Evolutionary conservation across 768 basidiomycete species (phyloP), one percentile per base, ranked within the genome.

Genomic region (Candolleomyces eurysporus): DNA sequence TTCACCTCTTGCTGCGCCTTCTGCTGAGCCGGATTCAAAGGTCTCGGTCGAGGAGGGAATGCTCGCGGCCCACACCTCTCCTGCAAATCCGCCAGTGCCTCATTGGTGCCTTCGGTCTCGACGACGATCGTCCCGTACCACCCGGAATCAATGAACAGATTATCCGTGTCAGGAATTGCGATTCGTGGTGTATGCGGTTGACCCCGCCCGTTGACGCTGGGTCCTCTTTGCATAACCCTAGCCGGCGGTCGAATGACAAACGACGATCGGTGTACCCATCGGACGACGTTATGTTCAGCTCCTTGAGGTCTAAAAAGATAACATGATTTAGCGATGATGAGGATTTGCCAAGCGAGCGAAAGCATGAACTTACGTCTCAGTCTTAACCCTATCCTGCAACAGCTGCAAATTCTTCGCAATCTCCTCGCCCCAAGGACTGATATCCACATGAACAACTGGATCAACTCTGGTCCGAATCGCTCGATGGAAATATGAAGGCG

Each of bases 401-500:
- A 94, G 73, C 70, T 92, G 90, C 42, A 92, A 69, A 63, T 91
- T 90, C 48, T 78, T 67, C 26, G 87, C 86, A 62, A 94, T 85
- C 74, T 94, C 89, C 51, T 85, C 84, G 3, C 85, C 90, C 90
- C 92, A 94, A 2, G 90, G 88, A 30, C 81, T 75, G 32, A 94
- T 73, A 73, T 95, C 90, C 61, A 94, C 72, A 69, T 91, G 87
- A 16, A 82, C 81, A 43, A 94, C 79, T 0, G 84, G 87, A 66
- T 88, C 67, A 16, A 81, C 71, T 16, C 86, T 83, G 0, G 85
- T 87, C 19, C 91, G 84, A 59, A 95, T 85, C 48, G 93, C 89
- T 43, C 89, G 85, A 71, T 94, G 91, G 79, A 94, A 95, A 74
- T 94, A 94, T 19, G 92, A 93, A 1, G 93, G 93, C 17, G 93